These are phyloP conservation scores for Wallacemonas rigidus DNA, from an alignment of 208 protist genomes.

Conservation along the genomic window DNA sequence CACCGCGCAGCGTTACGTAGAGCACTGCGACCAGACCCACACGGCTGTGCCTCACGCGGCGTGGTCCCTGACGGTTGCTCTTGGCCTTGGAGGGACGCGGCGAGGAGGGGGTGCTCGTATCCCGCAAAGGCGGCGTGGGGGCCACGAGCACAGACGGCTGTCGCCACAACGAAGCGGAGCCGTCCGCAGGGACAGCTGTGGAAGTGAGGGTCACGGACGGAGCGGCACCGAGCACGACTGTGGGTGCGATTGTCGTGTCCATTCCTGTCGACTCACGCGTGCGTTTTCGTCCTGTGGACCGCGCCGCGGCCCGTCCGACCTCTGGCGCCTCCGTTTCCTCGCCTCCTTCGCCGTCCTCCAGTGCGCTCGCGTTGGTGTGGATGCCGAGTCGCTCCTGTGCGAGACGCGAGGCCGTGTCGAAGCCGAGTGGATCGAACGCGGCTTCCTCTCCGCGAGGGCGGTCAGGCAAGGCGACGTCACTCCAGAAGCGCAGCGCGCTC, in stretches of 20 bases:
- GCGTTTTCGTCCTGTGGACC: not conserved
- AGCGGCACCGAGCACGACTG: constrained; percentile 2
- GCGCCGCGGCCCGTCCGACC: not conserved
- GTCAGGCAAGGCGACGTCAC: constrained; percentile 35
- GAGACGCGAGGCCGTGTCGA: constrained; percentile 5
- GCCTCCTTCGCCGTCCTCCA: not conserved
- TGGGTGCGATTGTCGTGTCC: not conserved
- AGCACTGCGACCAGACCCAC: constrained; percentile 63
- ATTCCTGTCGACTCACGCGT: not conserved
- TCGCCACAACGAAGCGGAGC: not conserved
- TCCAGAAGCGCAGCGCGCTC: constrained; percentile 66
- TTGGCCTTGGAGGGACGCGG: too few species aligned
- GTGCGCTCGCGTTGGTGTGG: not conserved
- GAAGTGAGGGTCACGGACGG: not conserved
- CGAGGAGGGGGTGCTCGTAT: not conserved
- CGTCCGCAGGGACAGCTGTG: not conserved
- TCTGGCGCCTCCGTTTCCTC: not conserved
- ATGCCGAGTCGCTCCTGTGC: constrained; percentile 1
- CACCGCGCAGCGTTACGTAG: constrained; percentile 58
- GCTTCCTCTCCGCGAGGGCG: constrained; percentile 18
- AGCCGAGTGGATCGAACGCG: constrained; percentile 2
- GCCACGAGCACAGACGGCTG: constrained; percentile 5
- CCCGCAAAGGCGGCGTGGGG: not conserved
- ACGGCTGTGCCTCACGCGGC: constrained; percentile 27
- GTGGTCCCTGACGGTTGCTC: not conserved